phyloP scores from a whole-genome alignment of 495 filamentous ascomycete species.

The Niebla homalea region DNA sequence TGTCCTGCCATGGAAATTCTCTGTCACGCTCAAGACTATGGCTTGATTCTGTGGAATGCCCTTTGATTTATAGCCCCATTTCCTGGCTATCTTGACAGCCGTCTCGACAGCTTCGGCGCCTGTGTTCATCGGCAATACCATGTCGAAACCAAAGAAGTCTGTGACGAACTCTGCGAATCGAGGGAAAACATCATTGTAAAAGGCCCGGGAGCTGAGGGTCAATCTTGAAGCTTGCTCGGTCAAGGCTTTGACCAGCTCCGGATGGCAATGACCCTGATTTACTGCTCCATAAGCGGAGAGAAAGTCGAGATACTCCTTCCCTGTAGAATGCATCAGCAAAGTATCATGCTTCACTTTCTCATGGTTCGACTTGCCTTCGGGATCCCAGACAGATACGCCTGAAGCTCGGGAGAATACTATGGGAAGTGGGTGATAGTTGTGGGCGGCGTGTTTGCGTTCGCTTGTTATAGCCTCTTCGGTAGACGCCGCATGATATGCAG shows the following conservation, averaged over 20 bases:
- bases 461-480: conserved; percentile 65
- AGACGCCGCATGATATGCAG: conserved; percentile 64
- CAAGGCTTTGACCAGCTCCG: conserved; percentile 79
- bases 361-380: conserved; percentile 51
- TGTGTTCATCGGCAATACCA: conserved; percentile 99
- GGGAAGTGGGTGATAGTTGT: conserved; percentile 98
- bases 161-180: conserved; percentile 90
- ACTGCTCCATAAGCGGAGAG: conserved; percentile 95
- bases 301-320: conserved; percentile 80
- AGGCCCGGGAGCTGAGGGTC: conserved; percentile 88
- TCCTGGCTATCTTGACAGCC: conserved; percentile 89
- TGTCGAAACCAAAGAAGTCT: conserved; percentile 83
- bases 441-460: conserved; percentile 77
- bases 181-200: conserved; percentile 99
- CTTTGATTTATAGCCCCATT: conserved; percentile 98
- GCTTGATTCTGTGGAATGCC: conserved; percentile 75
- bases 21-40: conserved; percentile 65
- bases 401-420: conserved; percentile 75
- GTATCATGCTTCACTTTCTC: conserved; percentile 18
- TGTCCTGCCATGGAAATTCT: conserved; percentile 96
- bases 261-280: conserved; percentile 98
- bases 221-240: conserved; percentile 80
- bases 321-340: not conserved
- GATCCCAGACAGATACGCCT: conserved; percentile 89
- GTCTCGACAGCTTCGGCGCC: conserved; percentile 99